Evolutionary conservation across 148 eudicot species (phyloP).

Genomic region (Oxyria digyna): DNA sequence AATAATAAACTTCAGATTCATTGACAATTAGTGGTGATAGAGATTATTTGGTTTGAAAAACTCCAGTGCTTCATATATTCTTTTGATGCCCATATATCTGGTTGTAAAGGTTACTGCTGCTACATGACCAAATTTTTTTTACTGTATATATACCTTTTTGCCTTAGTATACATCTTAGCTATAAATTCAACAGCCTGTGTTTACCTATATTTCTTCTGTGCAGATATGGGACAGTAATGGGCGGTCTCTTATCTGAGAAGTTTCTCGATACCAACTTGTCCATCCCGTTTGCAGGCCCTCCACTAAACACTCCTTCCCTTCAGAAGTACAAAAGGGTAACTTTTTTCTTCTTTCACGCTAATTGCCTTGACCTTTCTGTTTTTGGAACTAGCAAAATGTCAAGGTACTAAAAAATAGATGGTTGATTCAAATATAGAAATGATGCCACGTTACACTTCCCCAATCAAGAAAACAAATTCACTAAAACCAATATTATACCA

Average conservation of each 20-base stretch:
- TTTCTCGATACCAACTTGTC: slow-evolving; percentile 80
- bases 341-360: background rate
- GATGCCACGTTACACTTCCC: background rate
- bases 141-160: no score
- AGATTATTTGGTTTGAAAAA: background rate
- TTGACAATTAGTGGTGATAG: background rate
- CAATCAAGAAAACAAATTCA: background rate
- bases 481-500: no score
- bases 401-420: background rate
- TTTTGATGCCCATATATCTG: background rate
- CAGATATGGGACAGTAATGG: slow-evolving; percentile 99
- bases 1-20: background rate
- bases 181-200: background rate
- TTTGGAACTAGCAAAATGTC: background rate
- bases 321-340: slow-evolving; percentile 99
- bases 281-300: slow-evolving; percentile 96
- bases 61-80: background rate
- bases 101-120: background rate
- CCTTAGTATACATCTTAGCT: background rate
- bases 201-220: slow-evolving; percentile 7
- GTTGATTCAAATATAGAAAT: background rate
- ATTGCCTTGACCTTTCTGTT: background rate
- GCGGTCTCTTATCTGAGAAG: slow-evolving; percentile 88
- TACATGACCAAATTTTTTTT: no score
- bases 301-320: slow-evolving; percentile 84